phyloP scores from a whole-genome alignment of 805 yeast species.

The Starmerella riodocensis region DNA sequence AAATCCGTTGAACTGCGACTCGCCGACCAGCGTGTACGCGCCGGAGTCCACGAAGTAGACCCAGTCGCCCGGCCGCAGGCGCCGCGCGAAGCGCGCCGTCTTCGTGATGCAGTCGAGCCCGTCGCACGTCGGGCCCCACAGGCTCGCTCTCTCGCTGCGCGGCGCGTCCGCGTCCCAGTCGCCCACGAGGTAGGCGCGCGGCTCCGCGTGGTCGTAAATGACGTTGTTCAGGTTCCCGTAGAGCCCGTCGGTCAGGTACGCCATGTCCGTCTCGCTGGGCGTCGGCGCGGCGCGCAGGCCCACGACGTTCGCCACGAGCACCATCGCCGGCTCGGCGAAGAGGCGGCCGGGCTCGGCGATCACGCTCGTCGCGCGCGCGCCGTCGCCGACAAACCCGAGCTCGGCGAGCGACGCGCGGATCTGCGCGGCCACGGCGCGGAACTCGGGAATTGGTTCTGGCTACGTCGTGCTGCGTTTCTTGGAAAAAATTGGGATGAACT shows the following conservation, averaged over 20 bases:
- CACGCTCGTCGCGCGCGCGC: conserved; percentile 26
- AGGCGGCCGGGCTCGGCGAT: conserved; percentile 94
- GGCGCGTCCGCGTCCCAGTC: conserved; percentile 27
- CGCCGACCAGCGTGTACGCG: conserved; percentile 85
- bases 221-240: conserved; percentile 93
- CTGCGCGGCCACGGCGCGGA: conserved; percentile 38
- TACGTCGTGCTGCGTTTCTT: no score
- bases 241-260: conserved; percentile 87
- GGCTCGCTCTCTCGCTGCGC: conserved; percentile 31
- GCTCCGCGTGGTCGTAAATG: conserved; percentile 79
- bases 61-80: conserved; percentile 83
- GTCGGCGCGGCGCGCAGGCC: conserved; percentile 49
- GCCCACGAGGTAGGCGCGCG: conserved; percentile 48
- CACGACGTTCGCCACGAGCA: conserved; percentile 69
- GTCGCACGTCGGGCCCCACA: conserved; percentile 99
- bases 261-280: conserved; percentile 39
- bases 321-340: conserved; percentile 72
- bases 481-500: no score
- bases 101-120: conserved; percentile 74
- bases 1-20: conserved; percentile 90
- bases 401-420: conserved; percentile 41
- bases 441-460: no score
- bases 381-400: conserved; percentile 39
- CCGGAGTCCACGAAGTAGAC: conserved; percentile 70
- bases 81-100: conserved; percentile 40